Evolutionary conservation across 169 alveolate genomes (phyloP).

Genomic region (Plasmodium ovale): DNA sequence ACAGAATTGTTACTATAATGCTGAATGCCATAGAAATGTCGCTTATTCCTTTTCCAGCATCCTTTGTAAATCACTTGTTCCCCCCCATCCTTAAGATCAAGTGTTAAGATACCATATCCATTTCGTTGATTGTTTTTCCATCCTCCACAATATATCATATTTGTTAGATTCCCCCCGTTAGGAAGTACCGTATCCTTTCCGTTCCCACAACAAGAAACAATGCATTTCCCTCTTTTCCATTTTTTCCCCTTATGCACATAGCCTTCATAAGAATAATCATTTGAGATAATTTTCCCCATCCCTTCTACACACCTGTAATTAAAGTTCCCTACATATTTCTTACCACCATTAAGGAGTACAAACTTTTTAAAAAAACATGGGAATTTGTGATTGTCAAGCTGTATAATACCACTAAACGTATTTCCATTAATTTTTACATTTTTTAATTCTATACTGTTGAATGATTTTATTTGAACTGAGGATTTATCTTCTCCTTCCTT

Average conservation of each 20-base stretch:
- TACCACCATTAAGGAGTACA: neutral
- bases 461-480: conserved; percentile 7
- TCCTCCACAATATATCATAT: conserved; percentile 3
- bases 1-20: conserved; percentile 3
- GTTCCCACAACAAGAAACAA: no score
- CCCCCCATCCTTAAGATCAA: neutral
- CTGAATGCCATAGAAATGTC: conserved; percentile 62
- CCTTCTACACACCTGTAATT: conserved; percentile 24
- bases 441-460: conserved; percentile 3
- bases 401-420: neutral
- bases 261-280: conserved; percentile 12
- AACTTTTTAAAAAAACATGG: conserved; percentile 13
- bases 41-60: conserved; percentile 19
- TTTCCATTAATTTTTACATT: conserved; percentile 17
- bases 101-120: conserved; percentile 33
- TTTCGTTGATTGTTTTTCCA: conserved; percentile 43
- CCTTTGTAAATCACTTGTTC: conserved; percentile 26
- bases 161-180: no score
- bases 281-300: conserved; percentile 24
- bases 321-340: conserved; percentile 22
- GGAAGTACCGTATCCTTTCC: no score
- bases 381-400: conserved; percentile 11
- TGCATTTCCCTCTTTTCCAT: neutral
- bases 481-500: neutral
- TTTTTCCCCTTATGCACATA: conserved; percentile 15